These are phyloP conservation scores for Globisporangium polare DNA, from an alignment of 352 stramenopile genomes.

Conservation along the genomic window DNA sequence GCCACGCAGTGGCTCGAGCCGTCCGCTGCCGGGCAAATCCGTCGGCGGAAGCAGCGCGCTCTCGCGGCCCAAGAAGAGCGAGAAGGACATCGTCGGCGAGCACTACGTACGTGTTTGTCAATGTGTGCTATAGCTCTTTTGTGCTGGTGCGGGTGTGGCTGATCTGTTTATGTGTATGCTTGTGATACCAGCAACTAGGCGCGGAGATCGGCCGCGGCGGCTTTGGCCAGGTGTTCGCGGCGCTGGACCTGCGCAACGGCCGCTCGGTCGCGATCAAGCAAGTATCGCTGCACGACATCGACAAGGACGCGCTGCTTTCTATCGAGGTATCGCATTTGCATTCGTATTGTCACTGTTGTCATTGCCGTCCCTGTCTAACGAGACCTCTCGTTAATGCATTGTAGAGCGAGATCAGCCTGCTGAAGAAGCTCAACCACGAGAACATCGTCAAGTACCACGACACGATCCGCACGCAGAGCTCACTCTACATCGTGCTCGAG, in stretches of 20 bases:
- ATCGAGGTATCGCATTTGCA: constrained; percentile 48
- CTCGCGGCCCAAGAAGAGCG: constrained; percentile 20
- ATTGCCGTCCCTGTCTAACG: neutral
- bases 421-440: constrained; percentile 91
- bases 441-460: constrained; percentile 97
- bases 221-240: constrained; percentile 89
- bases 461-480: constrained; percentile 86
- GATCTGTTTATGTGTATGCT: neutral
- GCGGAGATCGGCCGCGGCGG: constrained; percentile 89
- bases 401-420: constrained; percentile 88
- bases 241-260: constrained; percentile 77
- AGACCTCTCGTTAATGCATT: neutral
- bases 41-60: neutral
- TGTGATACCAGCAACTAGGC: constrained; percentile 71
- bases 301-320: constrained; percentile 76
- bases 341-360: neutral
- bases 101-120: constrained; percentile 49
- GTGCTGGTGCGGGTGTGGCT: neutral
- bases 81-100: constrained; percentile 64
- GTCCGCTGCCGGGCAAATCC: neutral
- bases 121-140: neutral
- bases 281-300: constrained; percentile 78
- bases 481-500: constrained; percentile 85
- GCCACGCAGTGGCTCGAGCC: constrained; percentile 11
- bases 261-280: constrained; percentile 87